Evolutionary conservation across 768 basidiomycete species (phyloP).

Genomic region (Epithele typhae): DNA sequence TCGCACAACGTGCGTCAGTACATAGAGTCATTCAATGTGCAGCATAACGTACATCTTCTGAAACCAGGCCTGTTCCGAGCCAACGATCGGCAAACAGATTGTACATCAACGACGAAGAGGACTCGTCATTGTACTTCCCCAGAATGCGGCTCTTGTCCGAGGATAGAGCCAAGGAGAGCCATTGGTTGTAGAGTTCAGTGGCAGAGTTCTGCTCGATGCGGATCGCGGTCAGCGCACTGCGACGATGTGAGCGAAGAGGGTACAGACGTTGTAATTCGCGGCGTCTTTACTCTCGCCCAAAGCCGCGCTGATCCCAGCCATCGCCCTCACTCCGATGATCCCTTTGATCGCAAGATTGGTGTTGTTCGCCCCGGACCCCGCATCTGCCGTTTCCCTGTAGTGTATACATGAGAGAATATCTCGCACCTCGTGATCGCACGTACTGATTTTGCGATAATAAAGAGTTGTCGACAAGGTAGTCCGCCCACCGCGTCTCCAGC

Average conservation of each 20-base stretch:
- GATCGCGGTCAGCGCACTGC: no score
- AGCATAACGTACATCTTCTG: conserved; percentile 1
- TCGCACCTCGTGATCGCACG: no score
- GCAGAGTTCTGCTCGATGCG: conserved; percentile 7
- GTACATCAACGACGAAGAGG: conserved; percentile 15
- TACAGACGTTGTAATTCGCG: conserved; percentile 20
- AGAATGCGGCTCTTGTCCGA: conserved; percentile 2
- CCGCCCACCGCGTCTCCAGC: no score
- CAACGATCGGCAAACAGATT: conserved; percentile 12
- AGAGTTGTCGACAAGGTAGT: no score
- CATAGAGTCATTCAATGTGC: neutral
- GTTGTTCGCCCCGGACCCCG: conserved; percentile 38
- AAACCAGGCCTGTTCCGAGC: conserved; percentile 6
- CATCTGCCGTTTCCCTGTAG: no score
- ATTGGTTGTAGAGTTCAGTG: neutral
- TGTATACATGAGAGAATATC: no score
- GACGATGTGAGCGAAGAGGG: no score
- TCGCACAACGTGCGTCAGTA: no score
- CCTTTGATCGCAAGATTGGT: conserved; percentile 65
- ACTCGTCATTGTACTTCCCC: conserved; percentile 3
- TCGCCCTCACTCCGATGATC: conserved; percentile 34
- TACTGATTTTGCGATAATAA: no score
- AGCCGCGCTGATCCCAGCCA: neutral
- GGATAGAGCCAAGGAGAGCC: conserved; percentile 5
- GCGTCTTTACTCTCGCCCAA: conserved; percentile 47